These are phyloP conservation scores for Claviceps capensis DNA, from an alignment of 2,329 filamentous ascomycete species.

Conservation along the genomic window DNA sequence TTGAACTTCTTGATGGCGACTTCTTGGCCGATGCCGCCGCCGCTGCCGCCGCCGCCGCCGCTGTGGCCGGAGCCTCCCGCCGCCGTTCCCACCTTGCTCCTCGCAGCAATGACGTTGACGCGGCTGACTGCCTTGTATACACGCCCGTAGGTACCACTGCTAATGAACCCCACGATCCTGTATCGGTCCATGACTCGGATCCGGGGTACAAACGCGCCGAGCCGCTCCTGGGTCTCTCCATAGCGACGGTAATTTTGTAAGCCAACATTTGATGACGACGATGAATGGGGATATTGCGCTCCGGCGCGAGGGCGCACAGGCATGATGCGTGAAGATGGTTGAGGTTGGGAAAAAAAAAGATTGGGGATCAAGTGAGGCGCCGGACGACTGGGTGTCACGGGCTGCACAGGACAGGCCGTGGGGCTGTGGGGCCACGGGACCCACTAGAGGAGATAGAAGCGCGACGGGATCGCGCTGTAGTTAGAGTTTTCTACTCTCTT, in stretches of 20 bases:
- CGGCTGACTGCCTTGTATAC: slow-evolving; percentile 89
- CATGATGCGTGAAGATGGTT: slow-evolving; percentile 12
- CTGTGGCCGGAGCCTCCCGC: background rate
- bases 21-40: slow-evolving; percentile 50
- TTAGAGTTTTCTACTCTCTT: no score
- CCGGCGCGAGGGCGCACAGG: slow-evolving; percentile 21
- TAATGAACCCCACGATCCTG: slow-evolving; percentile 95
- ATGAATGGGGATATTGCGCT: slow-evolving; percentile 11
- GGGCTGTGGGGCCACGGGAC: no score
- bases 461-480: no score
- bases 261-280: slow-evolving; percentile 8
- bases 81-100: slow-evolving; percentile 1
- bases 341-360: no score
- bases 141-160: slow-evolving; percentile 91
- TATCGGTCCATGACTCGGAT: slow-evolving; percentile 86
- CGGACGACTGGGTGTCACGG: background rate
- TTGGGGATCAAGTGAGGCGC: background rate
- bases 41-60: background rate
- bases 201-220: slow-evolving; percentile 54
- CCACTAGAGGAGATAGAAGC: no score
- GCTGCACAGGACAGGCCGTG: no score
- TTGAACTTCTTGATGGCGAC: slow-evolving; percentile 99
- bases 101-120: slow-evolving; percentile 5
- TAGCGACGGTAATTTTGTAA: slow-evolving; percentile 21
- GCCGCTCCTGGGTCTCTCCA: slow-evolving; percentile 40